A percentile compares a stretch with the other conserved stretches of the same genome.
Conservation (phyloP, 2,329 filamentous ascomycete species). For the Fusarium multiceps region DNA sequence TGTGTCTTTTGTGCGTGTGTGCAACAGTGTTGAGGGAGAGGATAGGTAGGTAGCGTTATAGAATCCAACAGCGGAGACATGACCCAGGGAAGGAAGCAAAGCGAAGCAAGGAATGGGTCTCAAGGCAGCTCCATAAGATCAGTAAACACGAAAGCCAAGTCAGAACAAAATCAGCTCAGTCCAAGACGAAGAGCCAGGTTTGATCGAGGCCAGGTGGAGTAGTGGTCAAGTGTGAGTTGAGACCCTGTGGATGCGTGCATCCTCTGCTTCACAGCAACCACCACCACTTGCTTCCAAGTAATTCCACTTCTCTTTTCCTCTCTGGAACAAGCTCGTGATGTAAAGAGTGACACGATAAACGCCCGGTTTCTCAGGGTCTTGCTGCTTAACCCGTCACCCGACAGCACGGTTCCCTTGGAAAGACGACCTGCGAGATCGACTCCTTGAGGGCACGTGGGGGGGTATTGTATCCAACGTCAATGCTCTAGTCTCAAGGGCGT, state of each 20-base stretch:
- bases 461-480: slow-evolving; percentile 21
- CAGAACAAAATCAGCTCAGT: slow-evolving; percentile 32
- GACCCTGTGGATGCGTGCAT: slow-evolving; percentile 14
- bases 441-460: slow-evolving; percentile 44
- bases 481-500: slow-evolving; percentile 20
- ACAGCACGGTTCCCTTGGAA: slow-evolving; percentile 23
- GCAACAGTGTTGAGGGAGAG: slow-evolving; percentile 32
- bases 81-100: slow-evolving; percentile 14
- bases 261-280: slow-evolving; percentile 15
- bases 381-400: slow-evolving; percentile 39
- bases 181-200: slow-evolving; percentile 14
- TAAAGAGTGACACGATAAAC: slow-evolving; percentile 41
- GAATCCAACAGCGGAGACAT: slow-evolving; percentile 19
- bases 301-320: slow-evolving; percentile 18
- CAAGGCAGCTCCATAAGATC: slow-evolving; percentile 24
- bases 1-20: slow-evolving; percentile 33
- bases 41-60: slow-evolving; percentile 29
- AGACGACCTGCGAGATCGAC: slow-evolving; percentile 36
- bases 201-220: slow-evolving; percentile 21
- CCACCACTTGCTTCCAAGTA: slow-evolving; percentile 19
- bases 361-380: slow-evolving; percentile 32
- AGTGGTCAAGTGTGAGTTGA: slow-evolving; percentile 31
- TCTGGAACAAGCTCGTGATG: slow-evolving; percentile 27
- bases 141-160: slow-evolving; percentile 33
- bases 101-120: slow-evolving; percentile 26